Evolutionary conservation across 352 stramenopile species (phyloP).

Genomic region (Phytopythium cucurbitacearum): DNA sequence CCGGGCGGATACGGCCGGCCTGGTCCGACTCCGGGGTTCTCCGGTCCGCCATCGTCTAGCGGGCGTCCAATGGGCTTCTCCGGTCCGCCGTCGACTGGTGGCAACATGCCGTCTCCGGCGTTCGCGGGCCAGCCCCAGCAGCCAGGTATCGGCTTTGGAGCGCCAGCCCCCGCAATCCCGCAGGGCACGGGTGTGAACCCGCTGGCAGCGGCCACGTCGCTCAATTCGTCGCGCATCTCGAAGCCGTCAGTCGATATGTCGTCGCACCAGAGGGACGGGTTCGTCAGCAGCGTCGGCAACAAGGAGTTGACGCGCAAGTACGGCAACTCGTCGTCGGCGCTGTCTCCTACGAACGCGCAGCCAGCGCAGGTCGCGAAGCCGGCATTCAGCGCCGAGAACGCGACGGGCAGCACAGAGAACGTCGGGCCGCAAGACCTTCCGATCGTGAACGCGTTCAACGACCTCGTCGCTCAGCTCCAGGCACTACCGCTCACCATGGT

Average conservation of each 20-base stretch:
- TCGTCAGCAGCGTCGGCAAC: slow-evolving; percentile 83
- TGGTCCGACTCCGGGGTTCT: slow-evolving; percentile 38
- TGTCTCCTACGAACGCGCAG: slow-evolving; percentile 37
- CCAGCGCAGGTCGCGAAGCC: slow-evolving; percentile 23
- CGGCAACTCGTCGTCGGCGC: slow-evolving; percentile 62
- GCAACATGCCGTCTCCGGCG: slow-evolving; percentile 18
- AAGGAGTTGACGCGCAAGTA: slow-evolving; percentile 87
- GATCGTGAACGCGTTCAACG: slow-evolving; percentile 81
- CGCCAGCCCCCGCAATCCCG: slow-evolving; percentile 38
- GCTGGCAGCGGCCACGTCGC: slow-evolving; percentile 39
- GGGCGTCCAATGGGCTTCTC: slow-evolving; percentile 30
- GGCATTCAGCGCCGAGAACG: slow-evolving; percentile 39
- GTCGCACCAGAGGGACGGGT: slow-evolving; percentile 79
- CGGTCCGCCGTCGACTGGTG: slow-evolving; percentile 27
- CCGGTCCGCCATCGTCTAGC: slow-evolving; percentile 47
- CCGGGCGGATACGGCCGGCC: slow-evolving; percentile 29
- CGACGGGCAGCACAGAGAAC: slow-evolving; percentile 67
- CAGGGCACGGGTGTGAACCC: slow-evolving; percentile 72
- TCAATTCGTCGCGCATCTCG: slow-evolving; percentile 70
- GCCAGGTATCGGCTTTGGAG: slow-evolving; percentile 29
- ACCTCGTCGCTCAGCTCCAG: slow-evolving; percentile 70
- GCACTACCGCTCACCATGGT: slow-evolving; percentile 79
- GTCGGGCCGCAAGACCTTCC: slow-evolving; percentile 67
- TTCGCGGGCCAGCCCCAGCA: slow-evolving; percentile 25
- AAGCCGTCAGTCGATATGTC: slow-evolving; percentile 81